A percentile compares a stretch with the other conserved stretches of the same genome.
These are phyloP conservation scores for Neoarthrinium moseri DNA, from an alignment of 2,329 filamentous ascomycete species.

Conservation along the genomic window DNA sequence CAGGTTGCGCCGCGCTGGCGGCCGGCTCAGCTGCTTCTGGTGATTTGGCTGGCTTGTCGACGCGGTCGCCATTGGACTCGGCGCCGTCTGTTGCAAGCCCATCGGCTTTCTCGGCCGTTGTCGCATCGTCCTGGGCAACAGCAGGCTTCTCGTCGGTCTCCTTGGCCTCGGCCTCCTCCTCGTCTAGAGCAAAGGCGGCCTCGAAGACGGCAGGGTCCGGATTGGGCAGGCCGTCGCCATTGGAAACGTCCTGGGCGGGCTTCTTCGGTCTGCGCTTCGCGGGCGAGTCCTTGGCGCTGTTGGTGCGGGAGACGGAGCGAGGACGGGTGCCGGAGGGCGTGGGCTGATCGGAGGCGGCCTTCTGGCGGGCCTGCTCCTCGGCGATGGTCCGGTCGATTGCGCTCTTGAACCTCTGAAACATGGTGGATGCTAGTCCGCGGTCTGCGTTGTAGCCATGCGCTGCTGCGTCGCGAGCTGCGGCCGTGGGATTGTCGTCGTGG, in stretches of 20 bases:
- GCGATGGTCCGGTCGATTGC: slow-evolving; percentile 85
- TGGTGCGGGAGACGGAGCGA: slow-evolving; percentile 39
- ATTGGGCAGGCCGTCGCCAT: slow-evolving; percentile 44
- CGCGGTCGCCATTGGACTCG: slow-evolving; percentile 13
- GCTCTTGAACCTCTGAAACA: slow-evolving; percentile 70
- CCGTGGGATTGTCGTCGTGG: no score
- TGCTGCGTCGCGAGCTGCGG: background rate
- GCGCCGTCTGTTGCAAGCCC: no score
- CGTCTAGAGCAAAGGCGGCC: slow-evolving; percentile 81
- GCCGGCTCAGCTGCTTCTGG: slow-evolving; percentile 11
- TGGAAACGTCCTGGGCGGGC: slow-evolving; percentile 31
- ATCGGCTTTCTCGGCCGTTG: slow-evolving; percentile 22
- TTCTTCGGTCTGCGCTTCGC: slow-evolving; percentile 40
- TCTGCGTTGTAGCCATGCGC: background rate
- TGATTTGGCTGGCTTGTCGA: slow-evolving; percentile 15
- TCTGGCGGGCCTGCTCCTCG: slow-evolving; percentile 84
- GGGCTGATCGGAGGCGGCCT: slow-evolving; percentile 46
- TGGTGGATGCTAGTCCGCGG: background rate
- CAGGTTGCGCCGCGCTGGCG: background rate
- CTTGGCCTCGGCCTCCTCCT: slow-evolving; percentile 76
- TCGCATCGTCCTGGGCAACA: slow-evolving; percentile 27
- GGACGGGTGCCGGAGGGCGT: slow-evolving; percentile 42
- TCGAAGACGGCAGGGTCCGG: slow-evolving; percentile 89
- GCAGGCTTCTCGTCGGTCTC: slow-evolving; percentile 54
- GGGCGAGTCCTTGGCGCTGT: slow-evolving; percentile 32